phyloP scores from a whole-genome alignment of 768 basidiomycete species.

The Serendipita sp. region DNA sequence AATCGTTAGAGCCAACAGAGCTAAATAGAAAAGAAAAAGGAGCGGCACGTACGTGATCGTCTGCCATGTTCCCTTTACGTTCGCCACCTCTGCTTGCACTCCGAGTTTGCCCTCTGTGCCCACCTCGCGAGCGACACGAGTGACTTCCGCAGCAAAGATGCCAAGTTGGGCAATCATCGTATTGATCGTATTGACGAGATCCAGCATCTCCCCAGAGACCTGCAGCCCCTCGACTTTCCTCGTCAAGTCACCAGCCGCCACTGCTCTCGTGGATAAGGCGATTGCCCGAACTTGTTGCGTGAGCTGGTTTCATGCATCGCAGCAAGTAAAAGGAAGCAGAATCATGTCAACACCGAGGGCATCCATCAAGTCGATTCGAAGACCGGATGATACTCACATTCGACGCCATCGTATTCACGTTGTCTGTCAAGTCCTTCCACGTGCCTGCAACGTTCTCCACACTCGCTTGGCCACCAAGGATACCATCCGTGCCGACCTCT shows the following conservation, averaged over 20 bases:
- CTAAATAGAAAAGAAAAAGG: background rate
- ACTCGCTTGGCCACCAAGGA: conserved; percentile 83
- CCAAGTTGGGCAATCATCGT: conserved; percentile 60
- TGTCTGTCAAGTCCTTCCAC: conserved; percentile 94
- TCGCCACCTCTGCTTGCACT: conserved; percentile 92
- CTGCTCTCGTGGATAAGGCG: conserved; percentile 84
- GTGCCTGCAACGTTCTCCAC: conserved; percentile 92
- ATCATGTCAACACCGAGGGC: conserved; percentile 8
- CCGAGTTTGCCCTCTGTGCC: conserved; percentile 98
- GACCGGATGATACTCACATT: conserved; percentile 44
- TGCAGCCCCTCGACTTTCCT: conserved; percentile 86
- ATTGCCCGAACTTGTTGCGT: conserved; percentile 90
- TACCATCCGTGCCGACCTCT: conserved; percentile 94
- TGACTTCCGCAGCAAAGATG: conserved; percentile 65
- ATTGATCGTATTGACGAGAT: conserved; percentile 94
- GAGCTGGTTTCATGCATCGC: conserved; percentile 40
- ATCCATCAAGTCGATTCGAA: too few species aligned
- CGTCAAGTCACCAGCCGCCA: conserved; percentile 84
- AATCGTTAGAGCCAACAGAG: background rate
- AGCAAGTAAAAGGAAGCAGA: background rate
- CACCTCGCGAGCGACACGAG: conserved; percentile 93
- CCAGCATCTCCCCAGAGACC: conserved; percentile 92
- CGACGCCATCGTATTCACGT: conserved; percentile 90
- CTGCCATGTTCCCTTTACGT: conserved; percentile 96
- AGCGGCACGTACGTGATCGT: conserved; percentile 79